Evolutionary conservation across 2,329 filamentous ascomycete genomes (phyloP).

Genomic region (Aspergillus sp.): DNA sequence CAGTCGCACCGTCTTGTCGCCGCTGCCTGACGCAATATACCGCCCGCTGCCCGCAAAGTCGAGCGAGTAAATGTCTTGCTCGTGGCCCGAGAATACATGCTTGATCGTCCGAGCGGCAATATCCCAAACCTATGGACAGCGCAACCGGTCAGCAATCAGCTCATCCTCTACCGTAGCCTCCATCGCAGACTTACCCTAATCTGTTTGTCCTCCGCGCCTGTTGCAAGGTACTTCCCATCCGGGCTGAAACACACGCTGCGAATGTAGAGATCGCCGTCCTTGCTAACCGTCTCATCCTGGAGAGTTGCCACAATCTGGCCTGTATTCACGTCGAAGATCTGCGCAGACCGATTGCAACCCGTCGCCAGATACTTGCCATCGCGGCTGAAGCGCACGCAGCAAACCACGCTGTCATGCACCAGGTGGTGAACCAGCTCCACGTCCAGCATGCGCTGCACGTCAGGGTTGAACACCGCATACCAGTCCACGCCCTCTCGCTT

Average conservation of each 20-base stretch:
- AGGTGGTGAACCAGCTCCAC: slow-evolving; percentile 91
- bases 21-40: slow-evolving; percentile 89
- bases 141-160: slow-evolving; percentile 6
- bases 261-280: slow-evolving; percentile 90
- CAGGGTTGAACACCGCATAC: slow-evolving; percentile 95
- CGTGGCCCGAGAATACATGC: slow-evolving; percentile 89
- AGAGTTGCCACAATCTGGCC: slow-evolving; percentile 83
- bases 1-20: slow-evolving; percentile 85
- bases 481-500: slow-evolving; percentile 88
- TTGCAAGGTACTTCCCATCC: slow-evolving; percentile 86
- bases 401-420: slow-evolving; percentile 90
- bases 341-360: slow-evolving; percentile 96
- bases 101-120: slow-evolving; percentile 75
- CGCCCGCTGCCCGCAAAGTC: slow-evolving; percentile 91
- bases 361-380: slow-evolving; percentile 95
- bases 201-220: slow-evolving; percentile 93
- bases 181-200: slow-evolving; percentile 63
- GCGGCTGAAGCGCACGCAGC: slow-evolving; percentile 92
- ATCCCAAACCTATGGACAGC: slow-evolving; percentile 72
- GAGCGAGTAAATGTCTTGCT: slow-evolving; percentile 95
- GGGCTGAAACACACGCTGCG: slow-evolving; percentile 98
- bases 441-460: slow-evolving; percentile 78
- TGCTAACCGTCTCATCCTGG: slow-evolving; percentile 78
- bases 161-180: neutral
- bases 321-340: slow-evolving; percentile 88